phyloP scores from a whole-genome alignment of 2,329 filamentous ascomycete genomes.

The Exutisphaerella laricina region DNA sequence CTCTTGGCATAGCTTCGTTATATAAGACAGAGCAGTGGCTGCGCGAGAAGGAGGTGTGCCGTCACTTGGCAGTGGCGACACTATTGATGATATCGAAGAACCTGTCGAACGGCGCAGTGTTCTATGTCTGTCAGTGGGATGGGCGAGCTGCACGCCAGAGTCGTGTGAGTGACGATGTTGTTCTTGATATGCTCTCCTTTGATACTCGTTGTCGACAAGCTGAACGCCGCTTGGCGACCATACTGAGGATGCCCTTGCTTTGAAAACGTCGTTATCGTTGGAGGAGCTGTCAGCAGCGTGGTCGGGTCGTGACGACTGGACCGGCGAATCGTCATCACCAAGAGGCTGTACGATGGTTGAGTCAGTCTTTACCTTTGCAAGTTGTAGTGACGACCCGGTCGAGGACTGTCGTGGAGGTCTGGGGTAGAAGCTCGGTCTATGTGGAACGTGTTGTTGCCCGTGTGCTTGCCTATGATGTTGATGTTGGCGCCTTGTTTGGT shows the following conservation, averaged over 20 bases:
- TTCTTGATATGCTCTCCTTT: conserved; percentile 22
- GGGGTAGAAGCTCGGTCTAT: conserved; percentile 56
- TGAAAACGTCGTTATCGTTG: conserved; percentile 13
- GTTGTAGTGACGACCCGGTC: conserved; percentile 42
- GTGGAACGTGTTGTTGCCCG: conserved; percentile 37
- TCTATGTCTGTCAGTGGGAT: conserved; percentile 15
- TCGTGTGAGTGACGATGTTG: conserved; percentile 11
- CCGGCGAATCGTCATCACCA: conserved; percentile 11
- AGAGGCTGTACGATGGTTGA: conserved; percentile 4
- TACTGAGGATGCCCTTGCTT: conserved; percentile 11
- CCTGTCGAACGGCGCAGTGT: conserved; percentile 28
- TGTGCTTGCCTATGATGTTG: conserved; percentile 36
- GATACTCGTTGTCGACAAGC: conserved; percentile 20
- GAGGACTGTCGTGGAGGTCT: conserved; percentile 55
- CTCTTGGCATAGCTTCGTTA: conserved; percentile 70
- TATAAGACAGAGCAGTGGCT: conserved; percentile 61
- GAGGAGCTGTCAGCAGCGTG: conserved; percentile 4
- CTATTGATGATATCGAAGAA: conserved; percentile 33
- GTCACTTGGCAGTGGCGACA: conserved; percentile 32
- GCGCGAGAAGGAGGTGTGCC: conserved; percentile 48
- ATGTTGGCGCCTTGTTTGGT: conserved; percentile 40
- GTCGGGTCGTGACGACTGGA: conserved; percentile 7
- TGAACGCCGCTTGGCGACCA: conserved; percentile 22
- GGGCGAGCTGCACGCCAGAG: conserved; percentile 3
- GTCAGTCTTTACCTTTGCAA: conserved; percentile 9